Percentiles rank a stretch among this genome's conserved stretches.
These are phyloP conservation scores for Alternaria conjuncta DNA, from an alignment of 2,329 filamentous ascomycete species.

Conservation along the genomic window DNA sequence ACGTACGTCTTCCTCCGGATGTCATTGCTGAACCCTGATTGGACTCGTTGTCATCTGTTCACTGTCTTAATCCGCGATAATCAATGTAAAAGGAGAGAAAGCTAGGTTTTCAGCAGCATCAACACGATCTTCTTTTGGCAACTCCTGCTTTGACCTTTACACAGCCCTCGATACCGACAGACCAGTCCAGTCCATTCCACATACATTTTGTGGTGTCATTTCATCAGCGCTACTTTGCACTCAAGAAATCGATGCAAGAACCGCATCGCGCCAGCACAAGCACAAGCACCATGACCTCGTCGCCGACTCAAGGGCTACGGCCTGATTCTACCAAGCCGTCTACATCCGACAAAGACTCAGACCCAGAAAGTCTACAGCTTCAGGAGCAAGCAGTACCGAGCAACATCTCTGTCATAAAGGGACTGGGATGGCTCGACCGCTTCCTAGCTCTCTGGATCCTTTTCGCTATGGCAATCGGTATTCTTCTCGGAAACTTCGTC, in stretches of 20 bases:
- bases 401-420: no score
- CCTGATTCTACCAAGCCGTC: no score
- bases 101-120: not conserved
- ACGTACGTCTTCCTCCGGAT: not conserved
- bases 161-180: not conserved
- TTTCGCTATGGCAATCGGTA: no score
- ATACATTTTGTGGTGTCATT: not conserved
- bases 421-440: no score
- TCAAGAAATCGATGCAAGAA: not conserved
- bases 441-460: no score
- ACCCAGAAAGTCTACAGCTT: no score
- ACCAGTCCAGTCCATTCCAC: not conserved
- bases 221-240: not conserved
- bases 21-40: not conserved
- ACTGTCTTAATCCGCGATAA: not conserved
- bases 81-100: not conserved
- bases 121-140: not conserved
- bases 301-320: no score
- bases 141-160: not conserved
- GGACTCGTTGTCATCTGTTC: not conserved
- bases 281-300: no score
- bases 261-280: not conserved
- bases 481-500: no score
- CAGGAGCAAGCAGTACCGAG: no score
- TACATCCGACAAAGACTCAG: no score